A percentile compares a stretch with the other conserved stretches of the same genome.
Conservation (phyloP, 441 rosid species). For the Jatropha multifida region DNA sequence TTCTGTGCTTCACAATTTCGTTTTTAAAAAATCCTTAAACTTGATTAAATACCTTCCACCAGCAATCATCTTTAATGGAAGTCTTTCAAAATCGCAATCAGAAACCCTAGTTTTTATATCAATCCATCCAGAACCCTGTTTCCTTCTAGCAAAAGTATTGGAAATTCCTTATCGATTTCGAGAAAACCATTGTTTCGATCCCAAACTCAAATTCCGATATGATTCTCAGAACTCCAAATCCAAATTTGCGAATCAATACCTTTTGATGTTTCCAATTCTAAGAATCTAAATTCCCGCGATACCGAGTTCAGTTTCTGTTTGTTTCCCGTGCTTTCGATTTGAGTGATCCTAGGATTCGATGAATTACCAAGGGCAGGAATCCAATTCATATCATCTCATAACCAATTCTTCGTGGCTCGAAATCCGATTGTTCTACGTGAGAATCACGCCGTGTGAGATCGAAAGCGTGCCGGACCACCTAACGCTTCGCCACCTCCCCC, state of each 20-base stretch:
- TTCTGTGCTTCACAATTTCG: neutral
- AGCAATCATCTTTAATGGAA: neutral
- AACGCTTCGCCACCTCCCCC: constrained; percentile 67
- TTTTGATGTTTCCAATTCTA: neutral
- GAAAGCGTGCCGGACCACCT: constrained; percentile 68
- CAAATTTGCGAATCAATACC: neutral
- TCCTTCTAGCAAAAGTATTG: neutral
- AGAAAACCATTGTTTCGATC: neutral
- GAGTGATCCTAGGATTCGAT: constrained; percentile 5
- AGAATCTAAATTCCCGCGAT: neutral
- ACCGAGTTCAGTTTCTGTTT: neutral
- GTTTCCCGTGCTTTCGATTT: neutral
- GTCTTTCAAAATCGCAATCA: neutral
- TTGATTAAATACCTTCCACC: neutral
- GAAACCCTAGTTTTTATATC: constrained; percentile 19
- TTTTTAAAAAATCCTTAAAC: neutral
- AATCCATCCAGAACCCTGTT: neutral
- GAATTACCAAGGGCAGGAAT: constrained; percentile 34
- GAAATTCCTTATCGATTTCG: neutral
- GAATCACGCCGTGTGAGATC: constrained; percentile 58
- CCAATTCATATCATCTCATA: constrained; percentile 44
- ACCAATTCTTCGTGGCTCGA: constrained; percentile 60
- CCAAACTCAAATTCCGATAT: neutral
- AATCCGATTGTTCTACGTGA: constrained; percentile 75
- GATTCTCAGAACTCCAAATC: constrained; percentile 6